Evolutionary conservation across 495 filamentous ascomycete genomes (phyloP), one percentile per base, ranked within the genome.

Genomic region (Neurospora intermedia): DNA sequence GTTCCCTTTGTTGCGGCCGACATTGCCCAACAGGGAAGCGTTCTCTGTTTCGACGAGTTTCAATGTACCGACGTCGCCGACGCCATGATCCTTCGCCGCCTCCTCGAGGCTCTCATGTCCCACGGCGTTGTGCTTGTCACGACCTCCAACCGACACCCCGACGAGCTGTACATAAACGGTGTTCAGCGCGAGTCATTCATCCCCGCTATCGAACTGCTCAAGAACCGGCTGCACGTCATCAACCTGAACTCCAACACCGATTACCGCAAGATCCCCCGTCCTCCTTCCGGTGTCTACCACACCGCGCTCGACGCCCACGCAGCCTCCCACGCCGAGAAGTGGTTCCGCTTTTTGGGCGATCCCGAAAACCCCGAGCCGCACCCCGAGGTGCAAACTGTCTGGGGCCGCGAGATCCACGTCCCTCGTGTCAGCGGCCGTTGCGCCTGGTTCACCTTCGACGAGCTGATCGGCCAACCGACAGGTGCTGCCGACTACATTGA

Each of bases 21-120:
- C 81, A 93, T 99, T 78, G 95, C 96, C 3, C 90, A 93, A 78
- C 87, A 89, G 70, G 91, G 89, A 39, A 93, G 90, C 74, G 93
- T 98, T 41, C 84, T 99, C 20, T 99, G 96, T 80, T 99, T 99
- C 78, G 96, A 99, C 81, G 96, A 99, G 85, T 99, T 99, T 79
- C 96, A 99, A 79, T 97, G 95, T 80, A 99, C 96, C 35, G 96
- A 99, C 84, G 95, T 99, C 23, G 96, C 96, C 13, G 96, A 99
- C 85, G 96, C 96, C 70, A 99, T 99, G 96, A 98, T 99, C 78
- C 80, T 99, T 75, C 85, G 96, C 62, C 92, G 94, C 73, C 88
- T 99, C 9, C 88, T 98, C 27, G 94, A 98, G 79, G 86, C 86
- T 6, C 88, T 99, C 43, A 97, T 98, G 93, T 91, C 91, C 18